Conservation (phyloP, 2,329 filamentous ascomycete species). For the Aspergillus novoparasiticus region DNA sequence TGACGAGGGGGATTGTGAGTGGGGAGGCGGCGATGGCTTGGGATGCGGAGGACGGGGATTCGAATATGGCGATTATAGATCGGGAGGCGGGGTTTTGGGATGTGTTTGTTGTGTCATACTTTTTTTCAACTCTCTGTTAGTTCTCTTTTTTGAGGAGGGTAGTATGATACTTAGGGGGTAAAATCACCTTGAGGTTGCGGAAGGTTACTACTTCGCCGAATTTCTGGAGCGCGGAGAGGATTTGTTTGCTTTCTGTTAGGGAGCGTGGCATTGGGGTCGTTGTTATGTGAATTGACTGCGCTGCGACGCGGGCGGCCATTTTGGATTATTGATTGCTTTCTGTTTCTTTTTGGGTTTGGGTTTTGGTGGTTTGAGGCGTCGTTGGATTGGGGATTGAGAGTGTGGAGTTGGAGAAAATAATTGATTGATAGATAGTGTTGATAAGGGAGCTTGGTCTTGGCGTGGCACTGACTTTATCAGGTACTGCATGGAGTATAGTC, state of each 20-base stretch:
- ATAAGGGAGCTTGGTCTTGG: not conserved
- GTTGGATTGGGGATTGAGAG: constrained; percentile 14
- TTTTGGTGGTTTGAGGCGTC: constrained; percentile 6
- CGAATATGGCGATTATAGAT: constrained; percentile 39
- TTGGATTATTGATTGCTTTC: constrained; percentile 13
- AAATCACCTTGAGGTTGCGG: constrained; percentile 37
- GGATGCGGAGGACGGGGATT: constrained; percentile 35
- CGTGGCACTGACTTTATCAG: not conserved
- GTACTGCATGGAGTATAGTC: too few species aligned
- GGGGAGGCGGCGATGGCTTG: constrained; percentile 38
- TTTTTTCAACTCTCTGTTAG: not conserved
- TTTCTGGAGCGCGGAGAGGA: constrained; percentile 42
- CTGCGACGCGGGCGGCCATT: constrained; percentile 17
- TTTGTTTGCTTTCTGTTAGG: constrained; percentile 36
- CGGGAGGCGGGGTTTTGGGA: constrained; percentile 19
- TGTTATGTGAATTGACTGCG: constrained; percentile 35
- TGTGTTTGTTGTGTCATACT: constrained; percentile 36
- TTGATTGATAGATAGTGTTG: too few species aligned
- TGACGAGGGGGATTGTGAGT: constrained; percentile 13
- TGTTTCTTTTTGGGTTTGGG: not conserved
- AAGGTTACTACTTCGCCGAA: constrained; percentile 46
- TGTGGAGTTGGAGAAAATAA: not conserved
- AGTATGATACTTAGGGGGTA: not conserved
- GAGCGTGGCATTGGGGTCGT: constrained; percentile 30
- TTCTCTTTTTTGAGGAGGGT: not conserved